phyloP scores from a whole-genome alignment of 2,329 filamentous ascomycete genomes.

The Penicillium digitatum region DNA sequence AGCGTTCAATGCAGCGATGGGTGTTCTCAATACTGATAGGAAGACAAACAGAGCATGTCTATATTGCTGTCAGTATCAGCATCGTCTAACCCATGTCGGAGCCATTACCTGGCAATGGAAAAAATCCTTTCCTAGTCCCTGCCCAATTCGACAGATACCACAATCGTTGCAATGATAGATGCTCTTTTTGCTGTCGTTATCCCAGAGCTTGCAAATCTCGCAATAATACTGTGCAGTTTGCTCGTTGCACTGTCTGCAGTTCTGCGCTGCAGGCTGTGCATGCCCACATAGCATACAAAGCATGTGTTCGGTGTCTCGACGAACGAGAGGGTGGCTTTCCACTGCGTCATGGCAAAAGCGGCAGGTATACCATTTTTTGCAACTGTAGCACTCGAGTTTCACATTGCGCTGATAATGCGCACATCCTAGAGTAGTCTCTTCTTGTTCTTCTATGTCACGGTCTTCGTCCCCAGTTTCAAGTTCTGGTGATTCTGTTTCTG shows the following conservation, averaged over 20 bases:
- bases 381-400: constrained; percentile 88
- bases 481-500: constrained; percentile 27
- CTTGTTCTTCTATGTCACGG: constrained; percentile 45
- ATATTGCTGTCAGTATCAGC: constrained; percentile 15
- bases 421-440: constrained; percentile 66
- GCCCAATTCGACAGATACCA: constrained; percentile 86
- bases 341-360: constrained; percentile 85
- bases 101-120: constrained; percentile 86
- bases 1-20: constrained; percentile 91
- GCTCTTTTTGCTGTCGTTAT: constrained; percentile 81
- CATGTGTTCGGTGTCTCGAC: constrained; percentile 88
- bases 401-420: constrained; percentile 93
- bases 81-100: neutral
- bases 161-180: constrained; percentile 97
- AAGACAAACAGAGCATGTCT: constrained; percentile 92
- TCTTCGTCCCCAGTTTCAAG: constrained; percentile 35
- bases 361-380: constrained; percentile 89
- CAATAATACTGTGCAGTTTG: constrained; percentile 88
- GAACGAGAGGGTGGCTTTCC: constrained; percentile 74
- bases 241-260: constrained; percentile 71
- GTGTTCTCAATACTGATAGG: constrained; percentile 78
- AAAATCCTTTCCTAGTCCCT: constrained; percentile 92
- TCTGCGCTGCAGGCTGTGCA: constrained; percentile 74
- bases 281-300: constrained; percentile 92
- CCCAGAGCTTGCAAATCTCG: constrained; percentile 92